Conservation (phyloP, 257 asterid genomes). For the Phtheirospermum japonicum region DNA sequence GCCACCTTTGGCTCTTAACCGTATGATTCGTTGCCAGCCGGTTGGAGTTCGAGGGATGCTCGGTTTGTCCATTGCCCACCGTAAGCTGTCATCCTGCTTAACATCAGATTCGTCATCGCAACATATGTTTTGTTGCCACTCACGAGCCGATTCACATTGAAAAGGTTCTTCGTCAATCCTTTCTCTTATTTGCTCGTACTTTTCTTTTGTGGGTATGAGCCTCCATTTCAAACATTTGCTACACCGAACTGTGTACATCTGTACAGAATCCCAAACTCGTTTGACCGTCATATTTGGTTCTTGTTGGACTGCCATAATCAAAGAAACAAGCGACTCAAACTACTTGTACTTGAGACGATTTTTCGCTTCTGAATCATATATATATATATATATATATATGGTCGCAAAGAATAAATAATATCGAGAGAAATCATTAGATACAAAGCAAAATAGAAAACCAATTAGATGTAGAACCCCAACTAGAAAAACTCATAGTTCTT, state of each 20-base stretch:
- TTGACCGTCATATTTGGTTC: constrained; percentile 16
- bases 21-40: constrained; percentile 43
- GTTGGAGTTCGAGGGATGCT: constrained; percentile 40
- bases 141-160: constrained; percentile 57
- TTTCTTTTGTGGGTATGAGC: constrained; percentile 64
- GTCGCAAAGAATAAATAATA: too few species aligned
- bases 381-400: too few species aligned
- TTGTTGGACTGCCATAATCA: constrained; percentile 27
- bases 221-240: constrained; percentile 74
- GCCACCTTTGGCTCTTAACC: constrained; percentile 48
- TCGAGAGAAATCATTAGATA: too few species aligned
- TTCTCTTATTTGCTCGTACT: constrained; percentile 73
- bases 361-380: too few species aligned
- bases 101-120: constrained; percentile 47
- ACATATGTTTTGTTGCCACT: constrained; percentile 61
- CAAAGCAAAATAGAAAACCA: too few species aligned
- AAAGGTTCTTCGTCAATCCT: constrained; percentile 50
- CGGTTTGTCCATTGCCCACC: constrained; percentile 52
- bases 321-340: too few species aligned
- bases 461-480: too few species aligned
- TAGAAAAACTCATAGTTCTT: too few species aligned
- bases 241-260: constrained; percentile 44
- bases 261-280: constrained; percentile 41
- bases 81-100: constrained; percentile 24
- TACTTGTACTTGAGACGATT: too few species aligned